Base-by-base conservation (phyloP, 768 basidiomycete genomes). In the Pleurotus eryngii region DNA sequence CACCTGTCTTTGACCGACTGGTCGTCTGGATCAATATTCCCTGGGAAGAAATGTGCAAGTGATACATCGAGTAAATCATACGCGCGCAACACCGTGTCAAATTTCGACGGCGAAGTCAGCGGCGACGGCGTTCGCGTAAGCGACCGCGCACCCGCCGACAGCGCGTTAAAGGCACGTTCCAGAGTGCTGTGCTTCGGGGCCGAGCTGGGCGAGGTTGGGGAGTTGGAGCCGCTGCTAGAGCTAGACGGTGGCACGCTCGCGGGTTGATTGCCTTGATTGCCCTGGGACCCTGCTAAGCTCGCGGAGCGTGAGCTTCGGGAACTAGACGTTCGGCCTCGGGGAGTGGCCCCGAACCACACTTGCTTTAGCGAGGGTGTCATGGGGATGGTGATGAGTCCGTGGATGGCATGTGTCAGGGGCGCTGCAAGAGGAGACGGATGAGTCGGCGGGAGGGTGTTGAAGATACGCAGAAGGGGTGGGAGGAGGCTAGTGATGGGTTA, bases 381-480 rank as follows among this genome's bases (percentile, higher is more conserved):
- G 43, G 95, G 95, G 57, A 95, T 81, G 35, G 80, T 82, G 59
- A 95, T 90, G 46, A 97, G 79, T 8, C 84, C 76, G 66, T 97
- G 91, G 40, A 96, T 87, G 54, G 87, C 79, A 59, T 96, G 89
- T 1, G 90, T 86, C 35, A 97, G 71, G 0, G 95, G 92, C 0
- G 87, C 71, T 0, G 83, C 74, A 38, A 96, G 74, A 2, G 92
- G 92, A 3, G 75, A 76, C 8, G 81, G 79, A 51, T 81, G 84
- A 4, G 81, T 77, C 3, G 81, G 78, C 0, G 89, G 84, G 20
- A 90, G 78, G n/a, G 77, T 65, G 60, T 83, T 78, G 70, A 94
- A 90, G 4, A 84, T 78, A 27, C 84, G 82, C 39, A 95, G 74
- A 20, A 93, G 78, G 1, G 89, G 83, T 6, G 83, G 76, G 17